phyloP scores from a whole-genome alignment of 2,329 filamentous ascomycete species.

The Aurifilum marmelostoma region DNA sequence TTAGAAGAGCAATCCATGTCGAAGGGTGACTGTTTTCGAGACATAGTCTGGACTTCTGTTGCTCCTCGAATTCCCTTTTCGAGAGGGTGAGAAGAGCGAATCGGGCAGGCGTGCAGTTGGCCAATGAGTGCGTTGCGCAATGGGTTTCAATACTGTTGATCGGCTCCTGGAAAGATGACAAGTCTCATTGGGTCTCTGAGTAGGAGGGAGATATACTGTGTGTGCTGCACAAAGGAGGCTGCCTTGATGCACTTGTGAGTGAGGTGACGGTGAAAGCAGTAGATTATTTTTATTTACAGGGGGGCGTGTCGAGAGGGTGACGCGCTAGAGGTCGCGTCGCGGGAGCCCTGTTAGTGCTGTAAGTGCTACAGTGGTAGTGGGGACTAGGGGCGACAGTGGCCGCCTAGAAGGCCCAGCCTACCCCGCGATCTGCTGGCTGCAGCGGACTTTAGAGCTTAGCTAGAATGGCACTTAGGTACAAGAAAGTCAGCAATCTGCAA shows the following conservation, averaged over 20 bases:
- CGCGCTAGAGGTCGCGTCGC: background rate
- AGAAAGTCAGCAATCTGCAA: background rate
- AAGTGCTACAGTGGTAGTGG: background rate
- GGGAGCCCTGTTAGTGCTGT: no score
- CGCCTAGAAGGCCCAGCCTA: background rate
- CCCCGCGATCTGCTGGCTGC: slow-evolving; percentile 2
- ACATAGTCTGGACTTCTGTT: no score
- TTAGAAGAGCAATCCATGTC: background rate
- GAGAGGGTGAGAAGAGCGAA: no score
- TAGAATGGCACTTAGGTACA: background rate
- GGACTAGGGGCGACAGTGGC: background rate
- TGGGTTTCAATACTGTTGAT: background rate
- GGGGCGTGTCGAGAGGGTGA: background rate
- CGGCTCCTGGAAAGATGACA: background rate
- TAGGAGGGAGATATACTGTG: background rate
- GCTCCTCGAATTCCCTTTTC: no score
- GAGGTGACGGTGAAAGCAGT: no score
- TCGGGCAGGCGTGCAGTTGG: background rate
- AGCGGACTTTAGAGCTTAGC: background rate
- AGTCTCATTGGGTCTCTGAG: background rate
- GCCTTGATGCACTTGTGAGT: background rate
- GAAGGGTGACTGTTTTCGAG: no score
- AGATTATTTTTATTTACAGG: background rate
- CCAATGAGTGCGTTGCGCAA: background rate
- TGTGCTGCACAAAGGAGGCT: no score